A percentile compares a stretch with the other conserved stretches of the same genome.
These are phyloP conservation scores for Rosa chinensis DNA, from an alignment of 306 rosid species.

Conservation along the genomic window DNA sequence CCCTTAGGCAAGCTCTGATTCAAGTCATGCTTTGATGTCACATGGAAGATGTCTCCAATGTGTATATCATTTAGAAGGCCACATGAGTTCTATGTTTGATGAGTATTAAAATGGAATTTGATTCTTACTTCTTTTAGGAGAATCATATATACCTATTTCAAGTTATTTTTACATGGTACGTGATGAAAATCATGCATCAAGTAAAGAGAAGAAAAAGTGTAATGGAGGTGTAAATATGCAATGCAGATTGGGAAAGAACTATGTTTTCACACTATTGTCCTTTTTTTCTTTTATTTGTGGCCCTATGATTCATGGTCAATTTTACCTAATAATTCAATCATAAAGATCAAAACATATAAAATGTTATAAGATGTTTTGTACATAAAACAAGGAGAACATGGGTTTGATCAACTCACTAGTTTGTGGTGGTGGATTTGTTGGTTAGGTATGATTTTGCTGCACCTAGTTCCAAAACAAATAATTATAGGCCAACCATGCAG, in stretches of 20 bases:
- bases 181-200: no score
- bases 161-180: no score
- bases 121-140: no score
- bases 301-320: background rate
- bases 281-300: background rate
- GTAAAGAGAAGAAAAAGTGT: no score
- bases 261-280: background rate
- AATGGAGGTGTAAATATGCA: no score
- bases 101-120: no score
- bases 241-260: background rate
- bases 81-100: no score
- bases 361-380: background rate
- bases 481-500: background rate
- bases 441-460: slow-evolving; percentile 14
- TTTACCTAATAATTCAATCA: background rate
- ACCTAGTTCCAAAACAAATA: slow-evolving; percentile 18
- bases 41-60: no score
- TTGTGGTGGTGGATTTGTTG: slow-evolving; percentile 8
- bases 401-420: background rate
- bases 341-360: background rate
- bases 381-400: slow-evolving; percentile 10
- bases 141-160: no score
- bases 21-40: no score
- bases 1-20: no score
- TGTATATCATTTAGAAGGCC: no score